Evolutionary conservation across 306 rosid species (phyloP).

Genomic region (Lablab purpureus): DNA sequence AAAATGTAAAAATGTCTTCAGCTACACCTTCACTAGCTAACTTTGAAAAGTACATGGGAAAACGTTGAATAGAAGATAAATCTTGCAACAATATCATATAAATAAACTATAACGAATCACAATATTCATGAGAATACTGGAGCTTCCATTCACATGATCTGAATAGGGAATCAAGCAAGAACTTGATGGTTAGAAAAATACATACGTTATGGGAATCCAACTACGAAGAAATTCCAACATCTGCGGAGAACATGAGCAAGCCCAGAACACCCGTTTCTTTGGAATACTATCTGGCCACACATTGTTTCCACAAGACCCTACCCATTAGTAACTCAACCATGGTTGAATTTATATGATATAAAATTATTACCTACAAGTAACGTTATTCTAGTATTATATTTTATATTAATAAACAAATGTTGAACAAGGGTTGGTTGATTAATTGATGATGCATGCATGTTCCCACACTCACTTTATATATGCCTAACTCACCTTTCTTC

Average conservation of each 20-base stretch:
- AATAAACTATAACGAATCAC: conserved; percentile 7
- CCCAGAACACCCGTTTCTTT: conserved; percentile 51
- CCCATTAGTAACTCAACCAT: conserved; percentile 44
- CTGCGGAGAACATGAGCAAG: conserved; percentile 65
- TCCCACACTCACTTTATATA: conserved; percentile 14
- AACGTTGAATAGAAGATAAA: background rate
- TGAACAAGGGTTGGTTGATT: conserved; percentile 10
- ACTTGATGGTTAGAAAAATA: conserved; percentile 25
- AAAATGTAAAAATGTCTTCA: background rate
- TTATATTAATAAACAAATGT: background rate
- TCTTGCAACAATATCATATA: background rate
- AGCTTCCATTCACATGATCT: background rate
- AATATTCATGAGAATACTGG: background rate
- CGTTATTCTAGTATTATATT: background rate
- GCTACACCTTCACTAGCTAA: background rate
- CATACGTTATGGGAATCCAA: conserved; percentile 42
- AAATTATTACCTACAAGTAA: background rate
- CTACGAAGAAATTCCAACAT: conserved; percentile 43
- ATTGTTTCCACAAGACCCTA: background rate
- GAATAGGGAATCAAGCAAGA: conserved; percentile 19
- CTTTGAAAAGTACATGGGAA: conserved; percentile 7
- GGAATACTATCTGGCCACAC: conserved; percentile 44
- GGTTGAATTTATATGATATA: conserved; percentile 18
- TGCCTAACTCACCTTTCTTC: conserved; percentile 20
- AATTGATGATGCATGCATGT: conserved; percentile 21